phyloP scores from a whole-genome alignment of 2,329 filamentous ascomycete species.

The Peltaster fructicola region DNA sequence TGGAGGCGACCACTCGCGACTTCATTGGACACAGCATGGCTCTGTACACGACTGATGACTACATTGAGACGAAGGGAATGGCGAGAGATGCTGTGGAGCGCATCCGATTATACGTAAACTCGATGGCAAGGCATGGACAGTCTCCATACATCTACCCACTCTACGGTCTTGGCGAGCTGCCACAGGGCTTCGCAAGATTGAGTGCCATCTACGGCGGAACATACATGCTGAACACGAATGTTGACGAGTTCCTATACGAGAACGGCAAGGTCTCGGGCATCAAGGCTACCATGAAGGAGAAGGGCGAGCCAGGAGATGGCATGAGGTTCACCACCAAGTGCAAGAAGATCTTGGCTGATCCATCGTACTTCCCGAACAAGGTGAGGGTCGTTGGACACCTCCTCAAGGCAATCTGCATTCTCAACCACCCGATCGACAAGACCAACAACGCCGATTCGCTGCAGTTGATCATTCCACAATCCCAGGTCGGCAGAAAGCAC shows the following conservation, averaged over 20 bases:
- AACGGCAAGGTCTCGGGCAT: constrained; percentile 85
- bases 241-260: constrained; percentile 70
- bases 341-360: constrained; percentile 89
- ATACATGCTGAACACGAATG: constrained; percentile 94
- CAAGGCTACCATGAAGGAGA: constrained; percentile 89
- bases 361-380: constrained; percentile 89
- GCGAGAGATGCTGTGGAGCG: constrained; percentile 78
- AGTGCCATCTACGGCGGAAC: constrained; percentile 98
- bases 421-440: constrained; percentile 84
- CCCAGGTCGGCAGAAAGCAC: constrained; percentile 90
- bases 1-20: constrained; percentile 76
- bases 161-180: constrained; percentile 91
- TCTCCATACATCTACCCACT: constrained; percentile 99
- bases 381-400: constrained; percentile 76
- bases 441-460: constrained; percentile 78
- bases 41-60: constrained; percentile 77
- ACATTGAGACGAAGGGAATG: constrained; percentile 54
- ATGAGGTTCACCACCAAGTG: constrained; percentile 96
- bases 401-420: constrained; percentile 89
- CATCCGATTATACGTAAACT: constrained; percentile 92
- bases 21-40: constrained; percentile 99
- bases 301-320: constrained; percentile 50
- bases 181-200: constrained; percentile 90
- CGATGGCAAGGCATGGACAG: constrained; percentile 92
- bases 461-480: constrained; percentile 95